phyloP scores from a whole-genome alignment of 768 basidiomycete genomes.

The Boletus huronensis region DNA sequence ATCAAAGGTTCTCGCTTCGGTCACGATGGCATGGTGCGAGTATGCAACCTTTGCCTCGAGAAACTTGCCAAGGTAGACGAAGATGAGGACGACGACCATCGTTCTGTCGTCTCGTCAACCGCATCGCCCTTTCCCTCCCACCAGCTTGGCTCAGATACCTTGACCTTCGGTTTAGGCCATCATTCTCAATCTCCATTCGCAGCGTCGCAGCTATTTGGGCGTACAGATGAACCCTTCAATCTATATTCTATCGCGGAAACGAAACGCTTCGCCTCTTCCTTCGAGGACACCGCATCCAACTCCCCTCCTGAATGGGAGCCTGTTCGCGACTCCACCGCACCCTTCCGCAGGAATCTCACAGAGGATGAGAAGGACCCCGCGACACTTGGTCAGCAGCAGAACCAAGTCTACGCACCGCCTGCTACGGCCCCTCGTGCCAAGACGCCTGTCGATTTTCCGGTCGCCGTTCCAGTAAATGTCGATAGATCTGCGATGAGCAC shows the following conservation, averaged over 20 bases:
- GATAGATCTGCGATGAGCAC: constrained; percentile 56
- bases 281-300: constrained; percentile 50
- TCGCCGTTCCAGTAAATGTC: constrained; percentile 46
- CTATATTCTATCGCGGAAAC: constrained; percentile 82
- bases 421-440: constrained; percentile 43
- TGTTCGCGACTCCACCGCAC: constrained; percentile 56
- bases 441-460: constrained; percentile 57
- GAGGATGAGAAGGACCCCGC: constrained; percentile 72
- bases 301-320: constrained; percentile 52
- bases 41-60: constrained; percentile 94
- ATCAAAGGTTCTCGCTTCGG: constrained; percentile 94
- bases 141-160: constrained; percentile 56
- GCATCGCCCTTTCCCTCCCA: constrained; percentile 74
- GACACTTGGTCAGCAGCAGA: constrained; percentile 39
- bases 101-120: constrained; percentile 72
- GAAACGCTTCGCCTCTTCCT: constrained; percentile 50
- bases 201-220: constrained; percentile 79
- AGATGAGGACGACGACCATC: constrained; percentile 86
- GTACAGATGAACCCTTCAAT: constrained; percentile 74
- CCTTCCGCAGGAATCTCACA: constrained; percentile 69
- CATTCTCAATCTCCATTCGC: constrained; percentile 86
- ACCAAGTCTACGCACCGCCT: constrained; percentile 12
- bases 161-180: constrained; percentile 35
- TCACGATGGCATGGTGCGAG: constrained; percentile 90
- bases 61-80: constrained; percentile 85